Percentiles rank a stretch among this genome's conserved stretches.
Evolutionary conservation across 164 flowering plant species (phyloP).

Genomic region (Platanus orientalis): DNA sequence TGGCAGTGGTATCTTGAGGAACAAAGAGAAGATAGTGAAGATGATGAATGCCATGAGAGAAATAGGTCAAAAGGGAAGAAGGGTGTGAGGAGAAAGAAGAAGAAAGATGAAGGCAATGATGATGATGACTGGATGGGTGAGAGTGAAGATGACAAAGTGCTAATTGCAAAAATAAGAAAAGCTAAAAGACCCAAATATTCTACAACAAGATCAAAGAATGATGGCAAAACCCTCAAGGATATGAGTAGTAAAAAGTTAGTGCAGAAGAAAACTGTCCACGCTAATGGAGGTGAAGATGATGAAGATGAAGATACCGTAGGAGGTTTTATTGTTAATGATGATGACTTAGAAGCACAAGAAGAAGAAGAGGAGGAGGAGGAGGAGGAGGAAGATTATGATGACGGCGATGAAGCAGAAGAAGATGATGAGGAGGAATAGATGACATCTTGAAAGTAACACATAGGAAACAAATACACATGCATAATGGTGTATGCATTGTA

Average conservation of each 20-base stretch:
- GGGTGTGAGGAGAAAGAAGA: slow-evolving; percentile 28
- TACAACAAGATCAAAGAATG: slow-evolving; percentile 53
- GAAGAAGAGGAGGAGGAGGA: slow-evolving; percentile 33
- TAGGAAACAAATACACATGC: not conserved
- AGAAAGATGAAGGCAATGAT: slow-evolving; percentile 29
- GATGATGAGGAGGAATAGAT: not conserved
- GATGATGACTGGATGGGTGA: slow-evolving; percentile 76
- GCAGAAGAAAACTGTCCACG: slow-evolving; percentile 13
- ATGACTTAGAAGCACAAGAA: slow-evolving; percentile 34
- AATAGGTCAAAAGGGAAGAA: slow-evolving; percentile 13
- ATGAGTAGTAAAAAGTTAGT: slow-evolving; percentile 7
- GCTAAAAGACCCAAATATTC: slow-evolving; percentile 35
- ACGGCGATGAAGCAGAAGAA: slow-evolving; percentile 2
- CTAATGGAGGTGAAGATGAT: slow-evolving; percentile 32
- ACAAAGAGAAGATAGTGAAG: slow-evolving; percentile 32
- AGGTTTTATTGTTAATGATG: slow-evolving; percentile 68
- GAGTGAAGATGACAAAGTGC: slow-evolving; percentile 53
- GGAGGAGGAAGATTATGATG: slow-evolving; percentile 34
- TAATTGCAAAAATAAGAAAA: slow-evolving; percentile 31
- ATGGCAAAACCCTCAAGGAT: slow-evolving; percentile 14
- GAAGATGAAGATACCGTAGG: slow-evolving; percentile 76
- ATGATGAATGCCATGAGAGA: slow-evolving; percentile 31
- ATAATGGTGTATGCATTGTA: not conserved
- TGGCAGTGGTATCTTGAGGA: slow-evolving; percentile 89
- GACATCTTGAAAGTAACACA: no score